phyloP scores from a whole-genome alignment of 2,329 filamentous ascomycete genomes.

The Coniochaeta prunicola region DNA sequence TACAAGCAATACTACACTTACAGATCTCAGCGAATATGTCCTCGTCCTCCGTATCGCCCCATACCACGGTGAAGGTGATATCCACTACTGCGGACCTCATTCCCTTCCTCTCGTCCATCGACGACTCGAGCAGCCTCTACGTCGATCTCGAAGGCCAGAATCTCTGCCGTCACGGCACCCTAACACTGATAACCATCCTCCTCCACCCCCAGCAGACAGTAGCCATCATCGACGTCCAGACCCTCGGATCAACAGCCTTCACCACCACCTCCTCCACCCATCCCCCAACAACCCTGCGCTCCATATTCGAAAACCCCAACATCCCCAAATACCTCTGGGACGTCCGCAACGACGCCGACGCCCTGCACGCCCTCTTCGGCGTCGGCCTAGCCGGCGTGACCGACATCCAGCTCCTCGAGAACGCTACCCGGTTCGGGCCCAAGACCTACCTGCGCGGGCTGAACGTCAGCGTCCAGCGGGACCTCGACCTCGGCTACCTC shows the following conservation, averaged over 20 bases:
- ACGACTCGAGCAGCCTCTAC: conserved; percentile 27
- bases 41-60: background rate
- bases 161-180: conserved; percentile 7
- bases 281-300: background rate
- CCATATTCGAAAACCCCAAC: background rate
- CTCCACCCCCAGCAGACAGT: conserved; percentile 36
- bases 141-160: conserved; percentile 41
- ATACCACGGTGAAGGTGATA: background rate
- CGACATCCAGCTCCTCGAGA: conserved; percentile 52
- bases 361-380: conserved; percentile 36
- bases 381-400: conserved; percentile 35
- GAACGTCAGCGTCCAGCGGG: background rate
- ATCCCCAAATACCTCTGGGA: background rate
- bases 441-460: conserved; percentile 7
- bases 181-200: conserved; percentile 25
- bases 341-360: conserved; percentile 40
- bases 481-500: background rate
- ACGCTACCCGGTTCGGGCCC: conserved; percentile 21
- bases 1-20: background rate
- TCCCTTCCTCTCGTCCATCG: background rate
- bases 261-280: background rate
- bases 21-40: background rate
- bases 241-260: conserved; percentile 11
- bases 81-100: background rate
- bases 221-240: conserved; percentile 51